A percentile compares a stretch with the other conserved stretches of the same genome.
These are phyloP conservation scores for Auricularia heimuer DNA, from an alignment of 768 basidiomycete genomes.

Conservation along the genomic window DNA sequence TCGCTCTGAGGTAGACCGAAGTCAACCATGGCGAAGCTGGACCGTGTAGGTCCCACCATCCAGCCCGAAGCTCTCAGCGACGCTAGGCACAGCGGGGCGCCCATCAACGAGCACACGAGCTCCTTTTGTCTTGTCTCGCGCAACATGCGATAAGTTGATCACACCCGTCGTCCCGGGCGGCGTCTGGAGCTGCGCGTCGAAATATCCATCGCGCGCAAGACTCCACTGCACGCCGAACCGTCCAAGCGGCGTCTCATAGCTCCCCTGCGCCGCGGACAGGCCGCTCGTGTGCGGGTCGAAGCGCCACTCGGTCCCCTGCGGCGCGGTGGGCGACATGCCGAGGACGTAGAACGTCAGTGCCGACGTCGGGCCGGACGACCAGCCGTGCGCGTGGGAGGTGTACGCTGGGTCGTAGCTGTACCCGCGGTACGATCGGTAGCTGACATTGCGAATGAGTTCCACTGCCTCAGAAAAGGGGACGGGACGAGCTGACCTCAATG, in stretches of 20 bases:
- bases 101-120: too few relatives aligned
- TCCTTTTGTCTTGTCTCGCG: too few relatives aligned
- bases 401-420: conserved; percentile 52
- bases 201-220: not conserved
- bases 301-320: conserved; percentile 37
- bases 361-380: conserved; percentile 49
- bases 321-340: conserved; percentile 38
- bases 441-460: conserved; percentile 10
- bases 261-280: conserved; percentile 35
- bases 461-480: not conserved
- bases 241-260: conserved; percentile 43
- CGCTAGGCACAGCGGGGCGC: too few relatives aligned
- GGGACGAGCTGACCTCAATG: conserved; percentile 31
- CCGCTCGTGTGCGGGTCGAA: conserved; percentile 36
- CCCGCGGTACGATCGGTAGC: conserved; percentile 44
- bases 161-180: too few relatives aligned
- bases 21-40: too few relatives aligned
- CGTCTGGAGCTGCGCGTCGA: too few relatives aligned
- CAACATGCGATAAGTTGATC: too few relatives aligned
- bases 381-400: conserved; percentile 50
- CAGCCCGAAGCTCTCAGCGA: too few relatives aligned
- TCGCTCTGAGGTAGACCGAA: too few relatives aligned
- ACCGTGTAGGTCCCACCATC: too few relatives aligned
- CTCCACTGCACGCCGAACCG: conserved; percentile 41
- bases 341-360: conserved; percentile 48